Conservation (phyloP, 2,329 filamentous ascomycete species). For the Colletotrichum salicis region DNA sequence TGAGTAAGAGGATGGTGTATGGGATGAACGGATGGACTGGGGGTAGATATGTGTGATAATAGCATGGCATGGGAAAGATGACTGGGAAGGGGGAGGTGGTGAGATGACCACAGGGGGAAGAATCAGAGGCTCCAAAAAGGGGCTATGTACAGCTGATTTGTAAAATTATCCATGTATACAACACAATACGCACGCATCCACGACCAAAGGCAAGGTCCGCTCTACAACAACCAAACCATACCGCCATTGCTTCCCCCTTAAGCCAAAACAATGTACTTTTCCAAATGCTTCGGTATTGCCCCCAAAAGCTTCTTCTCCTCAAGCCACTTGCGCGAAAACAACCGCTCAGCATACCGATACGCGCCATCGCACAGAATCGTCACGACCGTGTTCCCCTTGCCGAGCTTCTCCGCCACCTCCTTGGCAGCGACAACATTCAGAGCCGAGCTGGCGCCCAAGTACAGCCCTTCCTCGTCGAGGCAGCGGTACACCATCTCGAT, state of each 20-base stretch:
- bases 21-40: neutral
- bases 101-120: neutral
- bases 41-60: neutral
- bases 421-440: slow-evolving; percentile 96
- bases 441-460: slow-evolving; percentile 91
- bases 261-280: slow-evolving; percentile 94
- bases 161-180: slow-evolving; percentile 36
- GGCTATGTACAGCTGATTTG: slow-evolving; percentile 38
- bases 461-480: slow-evolving; percentile 94
- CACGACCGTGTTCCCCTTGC: slow-evolving; percentile 89
- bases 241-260: slow-evolving; percentile 48
- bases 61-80: neutral
- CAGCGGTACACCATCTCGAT: slow-evolving; percentile 98
- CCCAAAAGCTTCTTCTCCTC: slow-evolving; percentile 83
- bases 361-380: slow-evolving; percentile 95
- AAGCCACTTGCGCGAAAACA: slow-evolving; percentile 94
- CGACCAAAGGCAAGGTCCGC: slow-evolving; percentile 1
- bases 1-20: neutral
- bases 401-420: slow-evolving; percentile 91
- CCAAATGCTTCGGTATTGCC: slow-evolving; percentile 84
- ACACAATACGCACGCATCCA: slow-evolving; percentile 15
- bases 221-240: neutral
- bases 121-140: slow-evolving; percentile 25
- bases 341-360: slow-evolving; percentile 93
- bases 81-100: neutral